Percentiles rank a stretch among this genome's conserved stretches.
Conservation (phyloP, 1,284 basidiomycete species). For the Leucoagaricus sp. region DNA sequence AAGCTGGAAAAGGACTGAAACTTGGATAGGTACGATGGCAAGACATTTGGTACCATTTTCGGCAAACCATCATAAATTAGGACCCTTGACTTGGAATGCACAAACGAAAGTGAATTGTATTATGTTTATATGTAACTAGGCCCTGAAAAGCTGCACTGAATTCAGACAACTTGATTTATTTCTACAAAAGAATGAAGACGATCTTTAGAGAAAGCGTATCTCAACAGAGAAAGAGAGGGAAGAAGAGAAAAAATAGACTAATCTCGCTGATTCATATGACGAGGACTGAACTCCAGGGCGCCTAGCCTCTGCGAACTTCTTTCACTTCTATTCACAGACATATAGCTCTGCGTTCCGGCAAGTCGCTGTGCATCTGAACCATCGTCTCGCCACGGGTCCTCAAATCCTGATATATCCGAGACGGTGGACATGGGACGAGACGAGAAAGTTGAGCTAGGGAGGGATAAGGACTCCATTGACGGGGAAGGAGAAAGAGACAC, state of each 20-base stretch:
- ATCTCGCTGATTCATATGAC: slow-evolving; percentile 6
- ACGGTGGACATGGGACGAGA: slow-evolving; percentile 21
- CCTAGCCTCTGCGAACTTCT: slow-evolving; percentile 9
- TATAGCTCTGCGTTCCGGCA: neutral
- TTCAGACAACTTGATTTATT: neutral
- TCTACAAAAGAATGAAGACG: neutral
- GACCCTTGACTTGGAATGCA: neutral
- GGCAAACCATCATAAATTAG: slow-evolving; percentile 2
- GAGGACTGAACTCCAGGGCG: slow-evolving; percentile 22
- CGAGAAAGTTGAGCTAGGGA: slow-evolving; percentile 13
- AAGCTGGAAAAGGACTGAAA: neutral
- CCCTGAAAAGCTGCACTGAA: neutral
- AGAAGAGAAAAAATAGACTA: neutral
- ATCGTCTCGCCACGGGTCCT: slow-evolving; percentile 29
- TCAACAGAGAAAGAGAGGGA: neutral
- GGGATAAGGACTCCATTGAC: slow-evolving; percentile 16
- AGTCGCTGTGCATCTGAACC: slow-evolving; percentile 18
- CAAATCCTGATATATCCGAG: slow-evolving; percentile 18
- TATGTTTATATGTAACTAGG: neutral
- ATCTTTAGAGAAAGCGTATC: neutral
- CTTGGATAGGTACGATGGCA: slow-evolving; percentile 39
- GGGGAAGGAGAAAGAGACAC: slow-evolving; percentile 17
- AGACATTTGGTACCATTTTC: slow-evolving; percentile 52
- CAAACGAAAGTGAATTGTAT: neutral
- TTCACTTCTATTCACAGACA: slow-evolving; percentile 17